Evolutionary conservation across 2,329 filamentous ascomycete species (phyloP).

Genomic region (Exophiala bonariae): DNA sequence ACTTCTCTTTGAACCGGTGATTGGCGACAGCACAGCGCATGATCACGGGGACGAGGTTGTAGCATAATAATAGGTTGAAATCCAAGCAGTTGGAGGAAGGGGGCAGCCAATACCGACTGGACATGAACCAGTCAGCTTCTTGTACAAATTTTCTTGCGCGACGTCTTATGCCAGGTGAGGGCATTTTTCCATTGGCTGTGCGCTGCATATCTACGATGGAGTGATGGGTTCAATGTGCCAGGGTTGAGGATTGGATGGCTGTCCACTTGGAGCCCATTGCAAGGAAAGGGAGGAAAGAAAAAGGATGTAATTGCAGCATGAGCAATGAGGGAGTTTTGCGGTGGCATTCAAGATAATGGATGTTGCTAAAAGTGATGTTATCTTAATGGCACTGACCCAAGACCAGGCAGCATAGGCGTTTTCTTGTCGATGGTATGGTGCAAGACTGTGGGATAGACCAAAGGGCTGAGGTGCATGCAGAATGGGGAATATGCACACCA

Average conservation of each 20-base stretch:
- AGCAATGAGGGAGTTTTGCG: conserved; percentile 21
- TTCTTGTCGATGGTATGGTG: background rate
- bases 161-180: conserved; percentile 4
- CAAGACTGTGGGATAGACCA: background rate
- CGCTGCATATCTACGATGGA: conserved; percentile 17
- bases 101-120: too few species aligned
- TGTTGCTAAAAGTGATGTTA: conserved; percentile 14
- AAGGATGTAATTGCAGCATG: conserved; percentile 19
- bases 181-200: conserved; percentile 16
- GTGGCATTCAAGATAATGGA: conserved; percentile 13
- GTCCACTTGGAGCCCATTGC: conserved; percentile 1
- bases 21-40: too few species aligned
- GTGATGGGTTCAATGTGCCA: conserved; percentile 7
- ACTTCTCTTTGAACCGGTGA: conserved; percentile 10
- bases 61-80: too few species aligned
- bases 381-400: conserved; percentile 11
- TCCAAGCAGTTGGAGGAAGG: too few species aligned
- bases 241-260: conserved; percentile 1
- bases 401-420: background rate
- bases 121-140: conserved; percentile 18
- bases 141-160: conserved; percentile 20
- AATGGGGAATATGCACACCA: too few species aligned
- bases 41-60: too few species aligned
- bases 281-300: conserved; percentile 10
- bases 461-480: background rate